Conservation (phyloP, 2,329 filamentous ascomycete genomes). For the Claviceps citrina region DNA sequence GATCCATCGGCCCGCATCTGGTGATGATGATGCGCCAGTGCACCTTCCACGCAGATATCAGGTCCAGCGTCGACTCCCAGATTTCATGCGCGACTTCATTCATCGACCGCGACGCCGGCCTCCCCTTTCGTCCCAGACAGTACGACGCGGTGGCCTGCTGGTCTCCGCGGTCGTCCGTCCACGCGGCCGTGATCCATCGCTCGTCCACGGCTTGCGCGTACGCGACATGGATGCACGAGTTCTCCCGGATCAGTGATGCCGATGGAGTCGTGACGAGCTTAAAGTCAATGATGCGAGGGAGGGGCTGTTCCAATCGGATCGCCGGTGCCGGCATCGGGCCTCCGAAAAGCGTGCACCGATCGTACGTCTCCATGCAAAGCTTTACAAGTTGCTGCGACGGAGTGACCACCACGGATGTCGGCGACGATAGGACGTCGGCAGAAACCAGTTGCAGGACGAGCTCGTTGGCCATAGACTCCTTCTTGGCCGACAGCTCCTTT, state of each 20-base stretch:
- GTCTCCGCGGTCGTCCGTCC: constrained; percentile 64
- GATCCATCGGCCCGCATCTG: constrained; percentile 53
- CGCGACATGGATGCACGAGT: constrained; percentile 65
- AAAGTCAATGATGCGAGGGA: constrained; percentile 61
- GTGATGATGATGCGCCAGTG: constrained; percentile 66
- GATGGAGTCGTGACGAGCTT: constrained; percentile 53
- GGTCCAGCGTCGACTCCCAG: constrained; percentile 62
- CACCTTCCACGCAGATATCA: constrained; percentile 53
- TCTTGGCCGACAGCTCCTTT: constrained; percentile 27
- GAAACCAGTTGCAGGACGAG: constrained; percentile 67
- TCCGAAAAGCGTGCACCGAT: constrained; percentile 49
- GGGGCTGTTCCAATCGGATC: constrained; percentile 53
- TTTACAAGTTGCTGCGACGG: constrained; percentile 42
- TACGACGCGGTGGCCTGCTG: constrained; percentile 61
- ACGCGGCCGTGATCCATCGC: constrained; percentile 64
- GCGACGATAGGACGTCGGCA: constrained; percentile 48
- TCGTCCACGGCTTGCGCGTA: constrained; percentile 64
- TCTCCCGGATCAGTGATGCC: constrained; percentile 59
- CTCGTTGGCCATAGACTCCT: constrained; percentile 37
- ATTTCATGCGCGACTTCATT: constrained; percentile 57
- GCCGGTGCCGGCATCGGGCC: constrained; percentile 49
- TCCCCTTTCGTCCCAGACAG: constrained; percentile 47
- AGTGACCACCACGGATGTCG: constrained; percentile 46
- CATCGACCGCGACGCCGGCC: constrained; percentile 35
- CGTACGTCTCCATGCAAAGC: constrained; percentile 62